Evolutionary conservation across 352 stramenopile genomes (phyloP), one percentile per base, ranked within the genome.

Genomic region (Saprolegnia diclina): DNA sequence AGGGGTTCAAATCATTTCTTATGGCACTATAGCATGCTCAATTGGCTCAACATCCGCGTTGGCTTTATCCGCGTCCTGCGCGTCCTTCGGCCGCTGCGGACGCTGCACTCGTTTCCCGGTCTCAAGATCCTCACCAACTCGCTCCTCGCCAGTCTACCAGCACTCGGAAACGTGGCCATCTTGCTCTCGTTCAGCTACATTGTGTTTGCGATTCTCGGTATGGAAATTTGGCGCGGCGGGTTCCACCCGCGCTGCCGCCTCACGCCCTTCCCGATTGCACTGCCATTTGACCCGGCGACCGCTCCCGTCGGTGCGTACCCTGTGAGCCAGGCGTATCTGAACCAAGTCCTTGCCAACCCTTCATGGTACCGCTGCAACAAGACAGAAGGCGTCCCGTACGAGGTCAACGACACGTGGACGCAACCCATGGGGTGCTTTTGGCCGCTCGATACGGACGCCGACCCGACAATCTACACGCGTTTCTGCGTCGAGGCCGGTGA

Each of bases 151-250:
- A 89, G 88, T 0, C 72, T 97, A 0, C 87, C 88, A 16, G 81
- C 82, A 0, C 91, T 97, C 69, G 81, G 80, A 53, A 95, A 96
- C 62, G 89, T 97, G n/a, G 70, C 96, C 5, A 82, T 96, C 16
- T 65, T 97, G 10, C 81, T 95, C 66, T 75, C 91, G n/a, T 97
- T 97, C 61, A 81, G 96, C 0, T 97, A 97, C 65, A 84, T 91
- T 40, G 88, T 97, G 44, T 97, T 97, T 71, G 88, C 86, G 0
- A 97, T 97, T 71, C 74, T 97, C 0, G 91, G 87, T 0, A 86
- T 96, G 42, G 89, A 97, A 54, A 76, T 97, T 19, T 97, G 94
- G 62, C 73, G 78, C 26, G 90, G 89, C 16, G 82, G 74, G 21
- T 88, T 96, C 78, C 91, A 83, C 48, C 78, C 80, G n/a, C 72